Conservation (phyloP, 2,329 filamentous ascomycete species). For the Curvularia verruculosa region DNA sequence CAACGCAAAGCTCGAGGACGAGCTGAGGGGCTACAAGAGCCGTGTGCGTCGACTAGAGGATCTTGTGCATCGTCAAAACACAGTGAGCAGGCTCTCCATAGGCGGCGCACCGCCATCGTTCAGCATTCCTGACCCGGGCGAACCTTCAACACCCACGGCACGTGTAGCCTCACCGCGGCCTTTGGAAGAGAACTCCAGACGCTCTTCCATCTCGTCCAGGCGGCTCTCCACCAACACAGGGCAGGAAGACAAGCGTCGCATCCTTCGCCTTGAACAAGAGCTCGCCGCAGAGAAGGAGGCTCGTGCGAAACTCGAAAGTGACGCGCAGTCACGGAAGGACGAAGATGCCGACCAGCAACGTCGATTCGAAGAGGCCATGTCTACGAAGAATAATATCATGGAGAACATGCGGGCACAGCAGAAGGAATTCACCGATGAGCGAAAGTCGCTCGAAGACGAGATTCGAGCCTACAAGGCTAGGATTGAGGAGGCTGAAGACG, state of each 20-base stretch:
- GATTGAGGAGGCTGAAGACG: slow-evolving; percentile 88
- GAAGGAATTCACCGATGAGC: slow-evolving; percentile 83
- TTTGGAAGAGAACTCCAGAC: slow-evolving; percentile 58
- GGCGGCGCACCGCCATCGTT: slow-evolving; percentile 53
- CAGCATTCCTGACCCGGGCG: slow-evolving; percentile 41
- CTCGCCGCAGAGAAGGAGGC: slow-evolving; percentile 74
- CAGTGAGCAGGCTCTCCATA: slow-evolving; percentile 60
- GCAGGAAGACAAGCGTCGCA: slow-evolving; percentile 66
- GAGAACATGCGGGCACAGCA: slow-evolving; percentile 93
- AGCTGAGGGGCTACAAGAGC: slow-evolving; percentile 88
- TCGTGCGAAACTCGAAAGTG: slow-evolving; percentile 70
- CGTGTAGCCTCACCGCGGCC: slow-evolving; percentile 44
- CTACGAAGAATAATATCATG: slow-evolving; percentile 91
- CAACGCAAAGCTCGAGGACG: slow-evolving; percentile 64
- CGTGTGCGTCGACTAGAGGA: slow-evolving; percentile 91
- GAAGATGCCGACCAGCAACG: slow-evolving; percentile 67
- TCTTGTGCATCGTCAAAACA: slow-evolving; percentile 81
- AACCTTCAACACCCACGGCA: slow-evolving; percentile 47
- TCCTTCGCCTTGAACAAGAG: slow-evolving; percentile 76
- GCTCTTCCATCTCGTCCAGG: slow-evolving; percentile 66
- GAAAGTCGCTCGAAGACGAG: slow-evolving; percentile 81
- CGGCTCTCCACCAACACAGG: slow-evolving; percentile 66
- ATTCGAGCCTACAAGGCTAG: slow-evolving; percentile 76
- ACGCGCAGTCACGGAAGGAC: slow-evolving; percentile 63
- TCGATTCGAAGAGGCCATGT: slow-evolving; percentile 83